Base-by-base conservation (phyloP, 208 protist species). In the Leishmania martiniquensis region DNA sequence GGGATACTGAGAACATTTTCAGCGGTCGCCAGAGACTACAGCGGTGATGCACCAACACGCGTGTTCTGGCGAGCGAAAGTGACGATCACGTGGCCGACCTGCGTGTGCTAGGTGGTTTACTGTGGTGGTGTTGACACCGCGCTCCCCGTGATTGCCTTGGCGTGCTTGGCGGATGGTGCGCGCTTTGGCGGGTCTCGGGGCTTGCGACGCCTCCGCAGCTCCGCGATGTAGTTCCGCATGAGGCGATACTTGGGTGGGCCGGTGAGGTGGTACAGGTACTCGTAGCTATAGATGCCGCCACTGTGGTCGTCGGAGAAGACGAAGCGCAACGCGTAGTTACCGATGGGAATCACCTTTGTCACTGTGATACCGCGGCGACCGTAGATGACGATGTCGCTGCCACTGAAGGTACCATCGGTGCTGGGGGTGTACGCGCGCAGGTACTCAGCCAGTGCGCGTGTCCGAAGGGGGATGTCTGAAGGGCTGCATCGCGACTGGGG, bases 251-350 rank as follows among this genome's bases (percentile, higher is more conserved):
- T 95, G 25, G 59, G 7, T 0, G 84, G 75, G 0, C 77, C 72
- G 0, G 86, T 91, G 32, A 98, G 68, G 49, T 91, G 80, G 72
- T 94, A 93, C 1, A 98, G 75, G 77, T 95, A 96, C 60, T 94
- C 91, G 75, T 95, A 98, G 29, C 84, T 83, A 86, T 94, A 98
- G 63, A 98, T 93, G 51, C 95, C 95, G 54, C 91, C 91, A 1
- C 65, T 81, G 83, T 98, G 95, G 32, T 83, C 87, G 78, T 98
- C 95, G 0, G 90, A 95, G 76, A 97, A 98, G 63, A 89, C 81
- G 62, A 98, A 90, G 60, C 91, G 91, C 62, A 98, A 73, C 0
- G 92, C 95, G 81, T 98, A 98, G 80, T 88, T 93, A 17, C 95
- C 95, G 49, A 97, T 84, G 7, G 91, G 93, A 45, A 89, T 77